These are phyloP conservation scores for Xylariaceae sp. DNA, from an alignment of 2,329 filamentous ascomycete genomes.

Conservation along the genomic window DNA sequence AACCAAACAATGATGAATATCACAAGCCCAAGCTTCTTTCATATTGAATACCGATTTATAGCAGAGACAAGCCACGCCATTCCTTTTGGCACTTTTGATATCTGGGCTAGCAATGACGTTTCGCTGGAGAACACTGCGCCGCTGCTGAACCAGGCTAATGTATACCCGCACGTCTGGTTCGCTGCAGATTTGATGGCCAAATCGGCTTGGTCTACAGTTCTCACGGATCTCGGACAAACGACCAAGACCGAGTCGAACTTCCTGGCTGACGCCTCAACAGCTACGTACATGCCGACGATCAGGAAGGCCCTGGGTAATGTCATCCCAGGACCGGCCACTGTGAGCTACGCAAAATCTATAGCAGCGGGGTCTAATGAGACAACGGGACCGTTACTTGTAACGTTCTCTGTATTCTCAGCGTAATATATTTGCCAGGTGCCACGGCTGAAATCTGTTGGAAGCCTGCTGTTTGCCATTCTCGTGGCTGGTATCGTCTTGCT, in stretches of 20 bases:
- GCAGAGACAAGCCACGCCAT: background rate
- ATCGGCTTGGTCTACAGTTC: background rate
- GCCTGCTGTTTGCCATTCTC: background rate
- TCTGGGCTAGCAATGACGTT: background rate
- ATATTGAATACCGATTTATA: background rate
- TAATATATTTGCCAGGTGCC: background rate
- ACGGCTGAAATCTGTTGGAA: background rate
- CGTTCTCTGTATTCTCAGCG: background rate
- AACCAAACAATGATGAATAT: background rate
- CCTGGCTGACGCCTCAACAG: background rate
- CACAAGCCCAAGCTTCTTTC: background rate
- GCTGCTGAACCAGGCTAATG: background rate
- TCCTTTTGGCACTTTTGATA: background rate
- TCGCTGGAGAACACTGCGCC: background rate
- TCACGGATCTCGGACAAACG: background rate
- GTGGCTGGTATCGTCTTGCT: background rate
- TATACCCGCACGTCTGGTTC: background rate
- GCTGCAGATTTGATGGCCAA: background rate
- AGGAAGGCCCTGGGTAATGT: background rate
- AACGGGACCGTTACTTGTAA: background rate
- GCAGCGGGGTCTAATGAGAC: background rate
- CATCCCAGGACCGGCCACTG: background rate
- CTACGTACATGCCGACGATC: background rate
- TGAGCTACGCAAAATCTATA: background rate
- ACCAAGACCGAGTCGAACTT: background rate